Base-by-base conservation (phyloP, 208 protist genomes). In the Crithidia mellificae region DNA sequence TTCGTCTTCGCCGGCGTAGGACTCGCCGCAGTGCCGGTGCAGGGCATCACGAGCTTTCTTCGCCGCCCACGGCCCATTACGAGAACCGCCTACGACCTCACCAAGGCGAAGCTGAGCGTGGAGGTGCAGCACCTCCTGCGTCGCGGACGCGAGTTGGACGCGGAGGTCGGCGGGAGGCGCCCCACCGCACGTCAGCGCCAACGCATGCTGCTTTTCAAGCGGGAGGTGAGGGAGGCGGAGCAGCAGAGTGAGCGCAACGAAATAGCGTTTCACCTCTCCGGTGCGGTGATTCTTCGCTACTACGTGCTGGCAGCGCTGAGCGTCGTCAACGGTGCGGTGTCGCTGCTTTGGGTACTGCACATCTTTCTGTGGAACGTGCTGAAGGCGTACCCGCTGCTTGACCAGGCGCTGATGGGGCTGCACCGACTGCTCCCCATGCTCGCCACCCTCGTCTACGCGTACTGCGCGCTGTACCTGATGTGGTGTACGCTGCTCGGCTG, bases 1-100 rank as follows among this genome's bases (percentile, higher is more conserved):
- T 83, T 86, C 19, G 4, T 98, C 25, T 98, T 98, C 59, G 96
- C 91, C 36, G 94, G 95, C 36, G 89, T 98, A 5, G 97, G 97
- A 5, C 62, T 98, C 9, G 76, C 84, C 2, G 88, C 93, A 14
- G 77, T 98, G 2, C 96, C 97, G 22, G 70, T 98, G 30, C 86
- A 93, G 24, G 77, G 96, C 29, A 80, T 97, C 30, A 15, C 53
- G 2, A 67, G 68, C 17, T 98, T 93, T 65, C 27, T 84, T 43
- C 39, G 81, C 50, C 81, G 87, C 29, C 90, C 96, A 24, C 64
- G 73, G 19, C 74, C 83, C 8, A 97, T 98, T 44, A 79, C 82
- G 19, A 73, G 83, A 22, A 71, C 84, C 17, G 82, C 90, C 43
- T 98, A 96, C 68, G 80, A 88, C n/a, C 39, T 78, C 20, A 56